Conservation (phyloP, 805 yeast genomes). For the Kregervanrija fluxuum region DNA sequence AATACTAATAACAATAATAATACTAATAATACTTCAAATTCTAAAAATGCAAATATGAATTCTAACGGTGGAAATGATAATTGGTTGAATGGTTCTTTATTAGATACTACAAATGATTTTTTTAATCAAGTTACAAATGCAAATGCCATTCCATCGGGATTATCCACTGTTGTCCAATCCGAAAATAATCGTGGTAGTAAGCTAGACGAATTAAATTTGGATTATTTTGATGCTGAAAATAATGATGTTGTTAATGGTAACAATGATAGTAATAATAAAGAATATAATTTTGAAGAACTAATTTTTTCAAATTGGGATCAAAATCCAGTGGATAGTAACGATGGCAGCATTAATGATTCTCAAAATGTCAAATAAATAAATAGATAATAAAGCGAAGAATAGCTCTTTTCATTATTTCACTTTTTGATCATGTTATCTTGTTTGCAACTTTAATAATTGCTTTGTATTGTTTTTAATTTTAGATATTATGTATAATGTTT, state of each 20-base stretch:
- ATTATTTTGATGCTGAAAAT: background rate
- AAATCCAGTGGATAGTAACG: too few relatives aligned
- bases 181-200: conserved; percentile 6
- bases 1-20: background rate
- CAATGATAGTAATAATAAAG: background rate
- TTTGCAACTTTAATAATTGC: too few relatives aligned
- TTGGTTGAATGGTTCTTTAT: background rate
- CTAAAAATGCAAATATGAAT: background rate
- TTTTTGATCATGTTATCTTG: too few relatives aligned
- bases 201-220: conserved; percentile 5
- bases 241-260: background rate
- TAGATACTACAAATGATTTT: conserved; percentile 5
- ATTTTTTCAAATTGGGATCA: too few relatives aligned
- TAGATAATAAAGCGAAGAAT: too few relatives aligned
- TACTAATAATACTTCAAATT: background rate
- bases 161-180: conserved; percentile 24
- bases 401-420: too few relatives aligned
- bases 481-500: too few relatives aligned
- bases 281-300: background rate
- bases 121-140: conserved; percentile 6
- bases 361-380: too few relatives aligned
- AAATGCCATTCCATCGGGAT: conserved; percentile 26
- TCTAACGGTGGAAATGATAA: background rate
- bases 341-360: too few relatives aligned
- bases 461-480: too few relatives aligned